Conservation (phyloP, 2,329 filamentous ascomycete species). For the Lecanosticta acicola region DNA sequence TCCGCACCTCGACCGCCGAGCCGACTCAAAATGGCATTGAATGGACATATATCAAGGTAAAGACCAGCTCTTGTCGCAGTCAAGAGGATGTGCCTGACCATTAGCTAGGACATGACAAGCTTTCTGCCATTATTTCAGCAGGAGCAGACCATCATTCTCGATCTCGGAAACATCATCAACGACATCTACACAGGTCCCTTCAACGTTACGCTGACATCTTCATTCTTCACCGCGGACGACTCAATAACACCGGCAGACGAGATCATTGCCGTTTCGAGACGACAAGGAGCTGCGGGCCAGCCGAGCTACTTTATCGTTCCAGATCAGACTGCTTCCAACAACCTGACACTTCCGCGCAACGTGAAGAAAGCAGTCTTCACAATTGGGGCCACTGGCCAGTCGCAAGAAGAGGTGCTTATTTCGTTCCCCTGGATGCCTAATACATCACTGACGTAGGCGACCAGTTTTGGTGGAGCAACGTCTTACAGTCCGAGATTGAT, state of each 20-base stretch:
- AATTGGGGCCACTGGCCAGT: slow-evolving; percentile 71
- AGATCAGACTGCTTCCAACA: slow-evolving; percentile 53
- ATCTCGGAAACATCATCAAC: slow-evolving; percentile 68
- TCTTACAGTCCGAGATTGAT: slow-evolving; percentile 55
- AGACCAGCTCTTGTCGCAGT: neutral
- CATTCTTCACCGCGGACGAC: slow-evolving; percentile 56
- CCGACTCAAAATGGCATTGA: slow-evolving; percentile 64
- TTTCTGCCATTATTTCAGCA: slow-evolving; percentile 63
- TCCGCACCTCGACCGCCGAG: slow-evolving; percentile 76
- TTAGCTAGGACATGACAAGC: slow-evolving; percentile 58
- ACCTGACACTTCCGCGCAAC: slow-evolving; percentile 60
- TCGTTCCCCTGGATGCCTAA: no score
- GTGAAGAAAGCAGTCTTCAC: slow-evolving; percentile 65
- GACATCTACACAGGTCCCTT: slow-evolving; percentile 66
- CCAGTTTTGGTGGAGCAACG: slow-evolving; percentile 77
- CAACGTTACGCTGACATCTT: slow-evolving; percentile 68
- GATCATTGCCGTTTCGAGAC: slow-evolving; percentile 61
- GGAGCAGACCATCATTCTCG: slow-evolving; percentile 71
- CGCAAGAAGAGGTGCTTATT: slow-evolving; percentile 63
- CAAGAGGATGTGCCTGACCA: neutral
- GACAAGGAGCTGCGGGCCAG: slow-evolving; percentile 44
- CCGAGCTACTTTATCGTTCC: slow-evolving; percentile 66
- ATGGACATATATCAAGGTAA: slow-evolving; percentile 65
- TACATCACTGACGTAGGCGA: neutral
- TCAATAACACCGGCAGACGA: slow-evolving; percentile 50